Percentiles rank a stretch among this genome's conserved stretches.
Evolutionary conservation across 176 grass and related monocot genomes (phyloP).

Genomic region (Oryza meridionalis): DNA sequence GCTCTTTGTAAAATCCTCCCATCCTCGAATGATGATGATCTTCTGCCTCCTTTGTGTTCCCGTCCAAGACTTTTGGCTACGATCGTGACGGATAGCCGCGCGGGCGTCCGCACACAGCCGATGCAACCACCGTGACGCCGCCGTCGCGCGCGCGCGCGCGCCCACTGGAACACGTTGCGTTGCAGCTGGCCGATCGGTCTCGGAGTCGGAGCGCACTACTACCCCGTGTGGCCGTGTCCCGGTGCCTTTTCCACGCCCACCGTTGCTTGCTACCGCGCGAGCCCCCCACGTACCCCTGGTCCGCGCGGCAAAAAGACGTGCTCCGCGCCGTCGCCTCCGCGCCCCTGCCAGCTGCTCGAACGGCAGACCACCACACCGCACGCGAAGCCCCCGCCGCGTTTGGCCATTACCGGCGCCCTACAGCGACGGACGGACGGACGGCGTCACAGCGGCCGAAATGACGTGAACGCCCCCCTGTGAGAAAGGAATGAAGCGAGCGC

Average conservation of each 20-base stretch:
- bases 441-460: not conserved
- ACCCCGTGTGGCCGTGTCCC: not conserved
- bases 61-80: not conserved
- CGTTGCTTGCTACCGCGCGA: not conserved
- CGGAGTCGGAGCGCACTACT: not conserved
- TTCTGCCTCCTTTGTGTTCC: not conserved
- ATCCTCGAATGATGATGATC: conserved; percentile 8
- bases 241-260: not conserved
- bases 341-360: conserved; percentile 44
- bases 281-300: not conserved
- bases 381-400: conserved; percentile 25
- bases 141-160: not conserved
- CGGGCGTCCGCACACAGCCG: not conserved
- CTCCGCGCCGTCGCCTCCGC: not conserved
- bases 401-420: conserved; percentile 5
- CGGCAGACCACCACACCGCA: not conserved
- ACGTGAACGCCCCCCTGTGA: conserved; percentile 35
- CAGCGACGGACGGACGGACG: not conserved
- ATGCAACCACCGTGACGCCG: not conserved
- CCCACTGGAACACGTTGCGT: conserved; percentile 27
- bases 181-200: not conserved
- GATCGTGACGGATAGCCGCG: not conserved
- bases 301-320: not conserved
- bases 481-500: not conserved
- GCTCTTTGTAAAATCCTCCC: too few species aligned